Conservation (phyloP, 2,329 filamentous ascomycete genomes). For the Fusarium haematococcum region DNA sequence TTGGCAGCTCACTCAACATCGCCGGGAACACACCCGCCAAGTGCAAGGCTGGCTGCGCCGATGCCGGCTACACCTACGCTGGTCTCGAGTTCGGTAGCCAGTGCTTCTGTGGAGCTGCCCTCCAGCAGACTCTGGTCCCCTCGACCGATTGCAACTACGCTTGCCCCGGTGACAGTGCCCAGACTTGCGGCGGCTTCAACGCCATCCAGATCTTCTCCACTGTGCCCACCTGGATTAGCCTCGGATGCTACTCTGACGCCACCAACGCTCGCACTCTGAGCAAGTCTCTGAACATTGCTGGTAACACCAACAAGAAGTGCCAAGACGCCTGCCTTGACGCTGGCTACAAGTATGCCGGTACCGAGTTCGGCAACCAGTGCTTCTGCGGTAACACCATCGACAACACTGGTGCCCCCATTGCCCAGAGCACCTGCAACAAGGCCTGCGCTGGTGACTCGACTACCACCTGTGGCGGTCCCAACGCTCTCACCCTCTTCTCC, state of each 20-base stretch:
- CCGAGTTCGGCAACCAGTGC: neutral
- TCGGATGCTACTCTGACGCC: neutral
- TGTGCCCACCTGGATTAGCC: neutral
- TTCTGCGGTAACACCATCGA: neutral
- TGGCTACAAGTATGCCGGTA: neutral
- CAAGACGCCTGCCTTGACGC: neutral
- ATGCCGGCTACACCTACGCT: neutral
- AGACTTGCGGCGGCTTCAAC: neutral
- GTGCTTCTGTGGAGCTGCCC: neutral
- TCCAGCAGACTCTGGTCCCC: neutral
- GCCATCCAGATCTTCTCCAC: neutral
- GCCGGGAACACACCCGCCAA: neutral
- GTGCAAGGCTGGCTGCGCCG: neutral
- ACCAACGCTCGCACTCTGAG: neutral
- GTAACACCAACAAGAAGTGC: neutral
- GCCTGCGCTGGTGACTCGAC: neutral
- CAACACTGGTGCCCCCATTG: neutral
- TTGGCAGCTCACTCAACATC: neutral
- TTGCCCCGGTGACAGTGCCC: neutral
- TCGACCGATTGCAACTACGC: neutral
- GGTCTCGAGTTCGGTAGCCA: neutral
- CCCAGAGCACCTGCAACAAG: neutral
- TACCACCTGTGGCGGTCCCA: neutral
- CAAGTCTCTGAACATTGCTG: neutral
- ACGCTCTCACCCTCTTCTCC: neutral